Evolutionary conservation across 2,329 filamentous ascomycete species (phyloP).

Genomic region (Fusarium sterilihyphosum): DNA sequence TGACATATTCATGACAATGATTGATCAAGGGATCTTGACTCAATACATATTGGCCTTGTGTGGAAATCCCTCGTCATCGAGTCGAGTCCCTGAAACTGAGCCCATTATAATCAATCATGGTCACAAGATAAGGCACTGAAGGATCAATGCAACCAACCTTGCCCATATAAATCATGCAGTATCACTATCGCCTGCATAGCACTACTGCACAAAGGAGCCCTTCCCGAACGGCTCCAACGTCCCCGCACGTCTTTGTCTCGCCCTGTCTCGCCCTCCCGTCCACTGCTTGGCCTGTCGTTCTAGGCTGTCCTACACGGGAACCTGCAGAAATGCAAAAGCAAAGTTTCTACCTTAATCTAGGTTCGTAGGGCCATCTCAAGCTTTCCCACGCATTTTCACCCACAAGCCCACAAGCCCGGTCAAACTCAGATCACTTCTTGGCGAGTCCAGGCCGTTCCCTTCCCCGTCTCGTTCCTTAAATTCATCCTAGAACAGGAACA

Average conservation of each 20-base stretch:
- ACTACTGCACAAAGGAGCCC: slow-evolving; percentile 14
- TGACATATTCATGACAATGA: slow-evolving; percentile 7
- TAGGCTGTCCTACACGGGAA: slow-evolving; percentile 19
- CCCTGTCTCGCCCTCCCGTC: neutral
- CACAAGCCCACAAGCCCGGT: slow-evolving; percentile 19
- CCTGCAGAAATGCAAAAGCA: slow-evolving; percentile 27
- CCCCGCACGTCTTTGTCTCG: neutral
- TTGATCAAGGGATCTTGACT: neutral
- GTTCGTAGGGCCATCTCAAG: slow-evolving; percentile 9
- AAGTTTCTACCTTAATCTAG: slow-evolving; percentile 1
- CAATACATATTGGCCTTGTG: neutral
- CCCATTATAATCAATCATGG: neutral
- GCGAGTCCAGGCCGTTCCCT: slow-evolving; percentile 29
- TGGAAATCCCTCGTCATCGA: neutral
- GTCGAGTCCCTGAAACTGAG: slow-evolving; percentile 2
- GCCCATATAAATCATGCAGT: slow-evolving; percentile 29
- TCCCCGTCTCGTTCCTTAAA: slow-evolving; percentile 1
- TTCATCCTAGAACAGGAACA: slow-evolving; percentile 21
- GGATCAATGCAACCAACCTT: slow-evolving; percentile 5
- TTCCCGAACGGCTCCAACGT: slow-evolving; percentile 18
- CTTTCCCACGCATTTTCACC: slow-evolving; percentile 18
- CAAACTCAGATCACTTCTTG: slow-evolving; percentile 18
- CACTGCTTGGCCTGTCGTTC: neutral
- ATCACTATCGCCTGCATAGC: slow-evolving; percentile 25
- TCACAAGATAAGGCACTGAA: neutral